phyloP scores from a whole-genome alignment of 208 protist genomes.

The Porcisia hertigi region DNA sequence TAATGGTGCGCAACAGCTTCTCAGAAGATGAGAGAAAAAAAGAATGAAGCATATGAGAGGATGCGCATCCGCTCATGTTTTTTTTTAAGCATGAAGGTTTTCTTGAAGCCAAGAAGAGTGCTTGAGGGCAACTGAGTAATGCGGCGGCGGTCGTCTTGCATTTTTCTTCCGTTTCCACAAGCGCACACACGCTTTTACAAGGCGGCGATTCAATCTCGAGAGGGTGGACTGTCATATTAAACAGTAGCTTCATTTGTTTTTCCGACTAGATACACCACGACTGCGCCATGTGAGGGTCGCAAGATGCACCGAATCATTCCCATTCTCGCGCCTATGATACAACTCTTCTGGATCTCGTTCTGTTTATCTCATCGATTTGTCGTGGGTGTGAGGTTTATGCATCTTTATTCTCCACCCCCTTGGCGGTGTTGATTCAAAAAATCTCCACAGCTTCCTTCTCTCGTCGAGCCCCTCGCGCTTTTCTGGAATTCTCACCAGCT shows the following conservation, averaged over 20 bases:
- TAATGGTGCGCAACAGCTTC: slow-evolving; percentile 7
- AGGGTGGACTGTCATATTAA: not conserved
- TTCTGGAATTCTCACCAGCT: not conserved
- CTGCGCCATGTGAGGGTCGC: not conserved
- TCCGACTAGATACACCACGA: not conserved
- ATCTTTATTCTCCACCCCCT: not conserved
- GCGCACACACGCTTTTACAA: not conserved
- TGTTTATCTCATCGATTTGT: not conserved
- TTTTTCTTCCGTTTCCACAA: not conserved
- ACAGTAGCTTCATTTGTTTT: not conserved
- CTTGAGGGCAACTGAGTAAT: not conserved
- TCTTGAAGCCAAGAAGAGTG: not conserved
- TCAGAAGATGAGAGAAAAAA: slow-evolving; percentile 1
- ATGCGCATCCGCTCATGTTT: not conserved
- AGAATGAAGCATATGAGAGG: not conserved
- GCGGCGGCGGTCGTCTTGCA: not conserved
- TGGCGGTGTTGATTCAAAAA: not conserved
- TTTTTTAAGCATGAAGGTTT: not conserved
- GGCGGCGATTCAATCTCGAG: not conserved
- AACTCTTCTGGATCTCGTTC: slow-evolving; percentile 4
- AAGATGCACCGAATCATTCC: not conserved
- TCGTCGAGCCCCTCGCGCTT: slow-evolving; percentile 1
- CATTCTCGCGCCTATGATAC: not conserved
- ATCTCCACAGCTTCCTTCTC: not conserved
- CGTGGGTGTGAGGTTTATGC: not conserved